phyloP scores from a whole-genome alignment of 1,284 basidiomycete species.

The Ustilago sp. region DNA sequence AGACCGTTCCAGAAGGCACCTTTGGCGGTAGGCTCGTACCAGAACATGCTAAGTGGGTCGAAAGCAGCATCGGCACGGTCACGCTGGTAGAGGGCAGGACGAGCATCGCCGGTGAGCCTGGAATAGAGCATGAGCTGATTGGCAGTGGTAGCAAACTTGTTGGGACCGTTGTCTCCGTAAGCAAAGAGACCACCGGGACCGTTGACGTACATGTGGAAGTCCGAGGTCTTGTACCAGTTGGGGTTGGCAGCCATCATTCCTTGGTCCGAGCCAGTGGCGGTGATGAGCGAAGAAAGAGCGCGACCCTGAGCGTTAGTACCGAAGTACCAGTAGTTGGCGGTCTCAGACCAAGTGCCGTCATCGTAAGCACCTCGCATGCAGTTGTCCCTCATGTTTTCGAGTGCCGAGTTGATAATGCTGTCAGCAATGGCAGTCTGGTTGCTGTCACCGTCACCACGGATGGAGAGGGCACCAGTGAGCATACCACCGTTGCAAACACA shows the following conservation, averaged over 20 bases:
- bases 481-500: conserved; percentile 95
- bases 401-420: conserved; percentile 77
- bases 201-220: conserved; percentile 89
- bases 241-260: conserved; percentile 75
- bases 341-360: conserved; percentile 96
- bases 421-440: conserved; percentile 81
- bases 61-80: conserved; percentile 82
- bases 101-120: conserved; percentile 72
- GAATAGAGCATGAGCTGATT: conserved; percentile 65
- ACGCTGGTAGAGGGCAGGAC: conserved; percentile 88
- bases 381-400: conserved; percentile 82
- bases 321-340: conserved; percentile 78
- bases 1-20: conserved; percentile 93
- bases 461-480: conserved; percentile 88
- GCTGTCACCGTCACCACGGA: conserved; percentile 76
- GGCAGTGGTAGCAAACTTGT: conserved; percentile 80
- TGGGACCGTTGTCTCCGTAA: conserved; percentile 93
- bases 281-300: conserved; percentile 83
- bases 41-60: conserved; percentile 97
- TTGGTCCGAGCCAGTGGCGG: conserved; percentile 86
- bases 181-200: conserved; percentile 90
- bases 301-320: conserved; percentile 90
- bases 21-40: conserved; percentile 85
- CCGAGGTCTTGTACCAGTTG: conserved; percentile 78
- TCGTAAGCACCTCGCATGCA: conserved; percentile 76